Base-by-base conservation (phyloP, 2,329 filamentous ascomycete species). In the Hypoxylon sp. region DNA sequence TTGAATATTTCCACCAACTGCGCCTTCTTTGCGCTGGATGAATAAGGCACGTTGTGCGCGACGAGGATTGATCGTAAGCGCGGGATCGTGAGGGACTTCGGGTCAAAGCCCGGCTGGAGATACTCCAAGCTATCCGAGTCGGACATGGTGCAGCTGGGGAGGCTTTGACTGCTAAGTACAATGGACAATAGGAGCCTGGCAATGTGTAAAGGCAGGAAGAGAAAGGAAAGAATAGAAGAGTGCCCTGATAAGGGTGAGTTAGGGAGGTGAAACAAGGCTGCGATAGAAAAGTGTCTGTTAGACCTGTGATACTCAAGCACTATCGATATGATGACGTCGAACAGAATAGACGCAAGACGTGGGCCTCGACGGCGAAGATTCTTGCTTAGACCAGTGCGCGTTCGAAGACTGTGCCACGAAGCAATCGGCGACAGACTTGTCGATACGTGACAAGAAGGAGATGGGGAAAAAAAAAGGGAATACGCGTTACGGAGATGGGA, bases 1-100 rank as follows among this genome's bases (percentile, higher is more conserved):
- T 89, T 87, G 75, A 99, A 92, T 42, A 98, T 86, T 6, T 90
- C 87, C 58, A 99, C 82, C 18, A 99, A 86, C 71, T 96, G 89
- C 0, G 86, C 79, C 79, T 99, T 99, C 79, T 98, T 99, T 10
- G 95, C 92, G 3, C 88, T 93, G 0, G 91, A 88, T 4, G 93
- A 89, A 72, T 97, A 98, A 31, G 86, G 78, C 69, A 98, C 81
- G 72, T 92, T 90, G 78, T 99, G 91, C 64, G 87, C 89, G 69
- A 98, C 90, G 55, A 99, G 86, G 65, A 98, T 96, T 45, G 90
- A 94, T 69, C 95, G 91, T 67, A 99, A 81, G 41, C 90, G 89
- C 23, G 95, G 92, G 46, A 98, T 87, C 1, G 92, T 98, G 63
- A 98, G 84, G 63, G 84, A 86, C 71, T 83, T 83, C 17, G 95